These are phyloP conservation scores for Vitis hybrid DNA, from an alignment of 177 flowering plant species.

Conservation along the genomic window DNA sequence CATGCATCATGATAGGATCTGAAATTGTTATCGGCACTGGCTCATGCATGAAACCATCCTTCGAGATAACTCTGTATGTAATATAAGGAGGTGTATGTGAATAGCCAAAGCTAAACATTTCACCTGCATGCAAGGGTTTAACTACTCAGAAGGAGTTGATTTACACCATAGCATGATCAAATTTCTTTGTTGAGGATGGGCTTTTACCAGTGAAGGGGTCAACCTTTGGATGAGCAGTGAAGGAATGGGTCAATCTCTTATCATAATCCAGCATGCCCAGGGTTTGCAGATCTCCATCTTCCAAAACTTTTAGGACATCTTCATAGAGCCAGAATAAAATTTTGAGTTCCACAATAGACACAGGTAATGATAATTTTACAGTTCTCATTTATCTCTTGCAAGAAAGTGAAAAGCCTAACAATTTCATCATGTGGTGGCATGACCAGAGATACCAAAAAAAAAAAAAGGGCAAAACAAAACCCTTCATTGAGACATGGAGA, in stretches of 20 bases:
- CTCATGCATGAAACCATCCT: conserved; percentile 90
- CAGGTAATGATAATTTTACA: background rate
- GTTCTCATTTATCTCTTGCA: too few relatives aligned
- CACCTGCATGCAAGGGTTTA: conserved; percentile 60
- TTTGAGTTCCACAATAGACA: background rate
- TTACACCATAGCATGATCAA: background rate
- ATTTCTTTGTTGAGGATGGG: conserved; percentile 6
- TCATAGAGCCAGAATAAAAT: conserved; percentile 4
- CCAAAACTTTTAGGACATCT: conserved; percentile 89
- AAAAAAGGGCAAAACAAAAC: background rate
- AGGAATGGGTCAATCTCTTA: conserved; percentile 80
- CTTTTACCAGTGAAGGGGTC: conserved; percentile 85
- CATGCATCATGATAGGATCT: conserved; percentile 96
- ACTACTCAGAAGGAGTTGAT: conserved; percentile 12
- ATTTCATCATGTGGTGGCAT: too few relatives aligned
- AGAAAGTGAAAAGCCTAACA: too few relatives aligned
- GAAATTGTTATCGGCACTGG: conserved; percentile 92
- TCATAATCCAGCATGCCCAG: conserved; percentile 95
- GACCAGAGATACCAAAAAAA: too few relatives aligned
- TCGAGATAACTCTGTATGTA: conserved; percentile 89
- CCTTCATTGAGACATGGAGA: background rate
- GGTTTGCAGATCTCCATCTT: conserved; percentile 96
- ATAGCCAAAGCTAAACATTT: conserved; percentile 97
- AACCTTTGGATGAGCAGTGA: conserved; percentile 97
- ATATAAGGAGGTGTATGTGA: conserved; percentile 75